Evolutionary conservation across 2,329 filamentous ascomycete genomes (phyloP).

Genomic region (Chalaropsis thielavioides): DNA sequence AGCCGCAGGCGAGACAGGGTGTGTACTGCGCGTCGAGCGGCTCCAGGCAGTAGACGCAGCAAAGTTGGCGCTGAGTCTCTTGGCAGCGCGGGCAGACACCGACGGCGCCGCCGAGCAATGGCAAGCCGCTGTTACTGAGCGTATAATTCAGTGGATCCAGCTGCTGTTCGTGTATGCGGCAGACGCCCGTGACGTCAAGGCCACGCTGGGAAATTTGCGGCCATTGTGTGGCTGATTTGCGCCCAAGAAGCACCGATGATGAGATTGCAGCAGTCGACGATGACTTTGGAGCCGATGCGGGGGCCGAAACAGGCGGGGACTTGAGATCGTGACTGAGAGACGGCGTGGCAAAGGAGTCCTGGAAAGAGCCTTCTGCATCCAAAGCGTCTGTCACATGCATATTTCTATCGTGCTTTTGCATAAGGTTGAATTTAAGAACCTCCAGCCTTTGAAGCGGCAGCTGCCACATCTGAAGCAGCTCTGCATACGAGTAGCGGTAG

Average conservation of each 20-base stretch:
- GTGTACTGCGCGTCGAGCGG: constrained; percentile 45
- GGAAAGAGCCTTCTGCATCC: neutral
- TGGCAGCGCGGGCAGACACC: constrained; percentile 39
- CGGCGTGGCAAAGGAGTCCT: neutral
- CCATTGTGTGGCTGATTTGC: constrained; percentile 34
- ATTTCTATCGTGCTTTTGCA: constrained; percentile 27
- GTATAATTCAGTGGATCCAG: constrained; percentile 41
- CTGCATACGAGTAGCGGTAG: constrained; percentile 53
- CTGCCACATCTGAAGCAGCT: constrained; percentile 52
- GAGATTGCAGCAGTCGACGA: constrained; percentile 40
- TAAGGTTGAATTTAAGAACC: constrained; percentile 53
- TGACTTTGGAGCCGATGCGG: constrained; percentile 27
- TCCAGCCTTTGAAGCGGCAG: constrained; percentile 49
- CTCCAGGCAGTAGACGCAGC: constrained; percentile 48
- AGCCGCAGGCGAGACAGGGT: constrained; percentile 49
- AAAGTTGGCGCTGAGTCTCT: constrained; percentile 40
- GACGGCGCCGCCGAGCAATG: constrained; percentile 33
- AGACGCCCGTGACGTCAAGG: constrained; percentile 48
- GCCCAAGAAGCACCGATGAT: constrained; percentile 20
- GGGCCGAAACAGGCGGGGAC: constrained; percentile 13
- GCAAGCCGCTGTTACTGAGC: constrained; percentile 23
- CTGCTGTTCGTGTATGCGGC: constrained; percentile 46
- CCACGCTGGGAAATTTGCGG: constrained; percentile 30
- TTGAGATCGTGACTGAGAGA: neutral
- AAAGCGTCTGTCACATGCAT: neutral